Evolutionary conservation across 306 rosid genomes (phyloP).

Genomic region (Dryas alaskensis): DNA sequence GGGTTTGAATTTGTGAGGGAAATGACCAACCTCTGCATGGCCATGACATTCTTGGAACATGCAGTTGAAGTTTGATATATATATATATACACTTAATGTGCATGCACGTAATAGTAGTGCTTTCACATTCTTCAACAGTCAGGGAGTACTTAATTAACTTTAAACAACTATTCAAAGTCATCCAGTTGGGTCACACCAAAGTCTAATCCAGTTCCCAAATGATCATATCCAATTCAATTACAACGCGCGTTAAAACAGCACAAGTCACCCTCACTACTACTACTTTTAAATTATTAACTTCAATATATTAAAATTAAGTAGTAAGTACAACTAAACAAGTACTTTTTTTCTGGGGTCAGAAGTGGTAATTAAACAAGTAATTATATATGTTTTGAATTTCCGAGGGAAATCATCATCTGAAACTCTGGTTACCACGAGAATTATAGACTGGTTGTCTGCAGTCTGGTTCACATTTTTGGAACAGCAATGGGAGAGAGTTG

Average conservation of each 20-base stretch:
- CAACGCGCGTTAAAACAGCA: too few relatives aligned
- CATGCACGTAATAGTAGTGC: not conserved
- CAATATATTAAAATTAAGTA: too few relatives aligned
- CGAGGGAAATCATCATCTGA: not conserved
- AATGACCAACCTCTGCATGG: constrained; percentile 1
- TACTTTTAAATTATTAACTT: too few relatives aligned
- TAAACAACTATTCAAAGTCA: not conserved
- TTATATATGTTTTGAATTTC: not conserved
- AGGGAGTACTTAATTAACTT: not conserved
- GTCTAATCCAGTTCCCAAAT: not conserved
- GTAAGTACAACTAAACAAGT: too few relatives aligned
- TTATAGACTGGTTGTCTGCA: not conserved
- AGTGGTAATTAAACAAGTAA: not conserved
- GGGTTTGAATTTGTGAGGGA: constrained; percentile 18
- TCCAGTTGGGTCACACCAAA: not conserved
- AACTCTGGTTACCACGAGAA: not conserved
- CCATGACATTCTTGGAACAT: not conserved
- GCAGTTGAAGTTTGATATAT: not conserved
- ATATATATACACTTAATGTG: not conserved
- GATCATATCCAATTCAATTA: not conserved
- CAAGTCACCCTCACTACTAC: too few relatives aligned
- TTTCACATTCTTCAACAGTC: not conserved
- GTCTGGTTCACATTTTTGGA: not conserved
- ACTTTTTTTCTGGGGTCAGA: not conserved
- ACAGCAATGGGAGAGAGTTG: not conserved